Base-by-base conservation (phyloP, 257 asterid species). In the Haberlea rhodopensis region DNA sequence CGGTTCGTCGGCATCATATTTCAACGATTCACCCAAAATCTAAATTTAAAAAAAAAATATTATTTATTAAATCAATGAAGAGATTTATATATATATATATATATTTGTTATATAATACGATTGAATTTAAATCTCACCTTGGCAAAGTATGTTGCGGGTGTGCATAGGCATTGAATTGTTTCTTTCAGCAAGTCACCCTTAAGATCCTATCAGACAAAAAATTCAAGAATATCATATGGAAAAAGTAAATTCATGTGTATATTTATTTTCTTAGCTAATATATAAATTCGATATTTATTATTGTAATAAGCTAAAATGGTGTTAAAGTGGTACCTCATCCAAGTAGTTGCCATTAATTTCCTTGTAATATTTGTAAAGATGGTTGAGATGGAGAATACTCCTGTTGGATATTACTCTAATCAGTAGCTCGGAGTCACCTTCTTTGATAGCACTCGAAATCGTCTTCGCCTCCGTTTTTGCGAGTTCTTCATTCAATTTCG, bases 391-490 rank as follows among this genome's bases (percentile, higher is more conserved):
- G 40, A 58, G 84, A 80, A 84, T 91, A 64, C 95, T 91, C 82
- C 96, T 74, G 1, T 89, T 86, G 21, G 95, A 78, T 8, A 91
- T 71, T 29, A 91, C 71, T 46, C 88, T 84, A 61, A 80, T 76
- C 34, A 86, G 79, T 65, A 85, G 65, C 57, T 84, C 87, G 62
- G 53, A 4, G 59, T n/a, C 73, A 21, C 60, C 79, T 8, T 57
- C 73, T 65, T 66, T 79, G 11, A 83, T 16, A 19, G 83, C 84
- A 65, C 69, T 72, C 0, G 62, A 66, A 23, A 91, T 62, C n/a
- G 73, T 26, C 46, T 86, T 79, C 3, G 96, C 91, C 76, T 91
- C 98, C 8, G 80, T 61, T 71, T 91, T 86, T 15, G 96, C 95
- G 7, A 72, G 21, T 56, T 80, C 90, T 0, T 83, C 84, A 8